Evolutionary conservation across 768 basidiomycete genomes (phyloP), one percentile per base, ranked within the genome.

Genomic region (Mycena kentingensis): DNA sequence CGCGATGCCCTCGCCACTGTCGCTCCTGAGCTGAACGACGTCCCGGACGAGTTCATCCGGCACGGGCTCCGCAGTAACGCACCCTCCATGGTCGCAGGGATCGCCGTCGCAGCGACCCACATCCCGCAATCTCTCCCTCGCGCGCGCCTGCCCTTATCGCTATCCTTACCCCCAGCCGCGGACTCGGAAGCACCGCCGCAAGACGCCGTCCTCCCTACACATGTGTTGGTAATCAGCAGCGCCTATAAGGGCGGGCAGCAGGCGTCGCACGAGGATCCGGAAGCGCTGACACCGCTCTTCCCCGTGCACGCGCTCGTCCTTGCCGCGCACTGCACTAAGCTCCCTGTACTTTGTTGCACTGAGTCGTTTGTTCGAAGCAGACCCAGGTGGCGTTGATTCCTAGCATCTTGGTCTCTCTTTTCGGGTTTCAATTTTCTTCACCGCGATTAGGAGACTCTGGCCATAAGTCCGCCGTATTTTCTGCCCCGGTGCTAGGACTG

Each of bases 241-340:
- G 63, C 51, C 53, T 1, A 62, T 28, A 45, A 57, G 36, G 44
- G 54, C 7, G 41, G 56, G 64, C 37, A 29, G 44, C 44, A 45
- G n/a, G n/a, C n/a, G n/a, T 55, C 58, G 63, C 43, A 66, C 57
- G 49, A 54, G 57, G 24, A 15, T 53, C 28, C 6, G 58, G 60
- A 19, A 59, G 54, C 25, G 49, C 31, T 47, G 57, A 26, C 51
- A 51, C 70, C 76, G 10, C 73, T 91, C 46, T 84, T 79, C 58
- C 84, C 90, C 4, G 77, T 82, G 11, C 90, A 93, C 68, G 80
- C 82, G 28, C 68, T 89, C 46, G 75, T 91, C 36, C 76, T 92
- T 48, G 85, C 85, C 6, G 74, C 84, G 0, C 77, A 88, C 63
- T 92, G 87, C 65, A 71, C 88, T 16, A 74, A 78, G 36, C 75